Evolutionary conservation across 108 stramenopile genomes (phyloP), one percentile per base, ranked within the genome.

Genomic region (Pseudonitzschia pungens): DNA sequence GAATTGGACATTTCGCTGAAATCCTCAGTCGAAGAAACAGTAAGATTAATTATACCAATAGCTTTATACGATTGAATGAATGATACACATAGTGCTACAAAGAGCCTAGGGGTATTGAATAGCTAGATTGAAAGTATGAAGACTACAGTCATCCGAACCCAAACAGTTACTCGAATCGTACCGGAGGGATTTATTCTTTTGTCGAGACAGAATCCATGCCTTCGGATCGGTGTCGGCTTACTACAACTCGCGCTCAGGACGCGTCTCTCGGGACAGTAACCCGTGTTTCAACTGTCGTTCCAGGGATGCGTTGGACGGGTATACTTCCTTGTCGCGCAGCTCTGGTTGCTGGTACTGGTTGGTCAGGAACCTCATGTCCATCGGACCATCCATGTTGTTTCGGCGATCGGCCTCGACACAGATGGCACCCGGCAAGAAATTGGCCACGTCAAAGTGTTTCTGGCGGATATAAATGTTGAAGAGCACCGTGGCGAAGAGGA

Each of bases 401-500:
- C 65, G 50, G 24, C 44, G n/a, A 68, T 89, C 84, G 18, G 60
- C 56, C 18, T 62, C 20, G 15, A 82, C 65, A 51, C 80, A 80
- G 16, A 68, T 57, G 36, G 68, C 57, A 27, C 85, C 60, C 15
- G 87, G 83, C 22, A 86, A 73, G 64, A 63, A 72, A 26, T 76
- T 59, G 12, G 91, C 81, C 22, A 87, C 73, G 6, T 14, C 56
- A 44, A 84, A 89, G 65, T 91, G 87, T 40, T 81, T 71, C 63
- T 86, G 82, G 9, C 77, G 76, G 65, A 89, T 72, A 75, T 91
- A 91, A 28, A 76, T 73, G 14, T 71, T 70, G 59, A 91, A 91
- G 62, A 91, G 54, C 12, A 85, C 51, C 18, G 87, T 87, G 7
- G 72, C 53, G 32, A 75, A 33, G 8, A 85, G 32, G 26, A 89